Percentiles rank a stretch among this genome's conserved stretches.
Evolutionary conservation across 2,329 filamentous ascomycete species (phyloP).

Genomic region (Paraconiothyrium sp.): DNA sequence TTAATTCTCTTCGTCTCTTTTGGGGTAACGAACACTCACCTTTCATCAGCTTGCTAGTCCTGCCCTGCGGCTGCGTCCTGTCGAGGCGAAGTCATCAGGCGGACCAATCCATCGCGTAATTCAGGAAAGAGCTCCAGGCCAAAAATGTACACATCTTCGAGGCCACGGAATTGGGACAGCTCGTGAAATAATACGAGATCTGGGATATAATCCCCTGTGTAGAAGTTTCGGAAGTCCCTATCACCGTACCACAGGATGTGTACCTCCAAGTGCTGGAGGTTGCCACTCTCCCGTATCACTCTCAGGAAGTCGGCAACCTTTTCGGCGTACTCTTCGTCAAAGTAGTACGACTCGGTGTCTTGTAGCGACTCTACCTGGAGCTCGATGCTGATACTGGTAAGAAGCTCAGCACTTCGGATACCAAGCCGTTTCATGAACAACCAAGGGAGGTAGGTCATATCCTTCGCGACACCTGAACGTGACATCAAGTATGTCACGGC

Average conservation of each 20-base stretch:
- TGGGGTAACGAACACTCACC: too few relatives aligned
- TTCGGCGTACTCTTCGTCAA: not conserved
- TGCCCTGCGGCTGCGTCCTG: too few relatives aligned
- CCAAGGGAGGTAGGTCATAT: not conserved
- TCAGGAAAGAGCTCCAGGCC: too few relatives aligned
- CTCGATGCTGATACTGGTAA: not conserved
- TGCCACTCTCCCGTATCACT: not conserved
- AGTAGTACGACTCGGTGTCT: not conserved
- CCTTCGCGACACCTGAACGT: too few relatives aligned
- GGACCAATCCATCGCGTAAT: too few relatives aligned
- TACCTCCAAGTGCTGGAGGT: not conserved
- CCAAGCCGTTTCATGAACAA: not conserved
- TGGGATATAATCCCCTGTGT: not conserved
- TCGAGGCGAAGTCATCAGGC: too few relatives aligned
- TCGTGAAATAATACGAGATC: not conserved
- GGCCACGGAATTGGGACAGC: not conserved
- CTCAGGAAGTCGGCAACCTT: not conserved
- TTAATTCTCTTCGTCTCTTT: too few relatives aligned
- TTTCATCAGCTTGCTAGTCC: too few relatives aligned
- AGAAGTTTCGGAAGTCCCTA: too few relatives aligned
- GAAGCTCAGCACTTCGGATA: not conserved
- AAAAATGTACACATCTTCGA: not conserved
- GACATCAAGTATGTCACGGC: too few relatives aligned
- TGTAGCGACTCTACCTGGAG: not conserved
- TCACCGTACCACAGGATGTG: not conserved